These are phyloP conservation scores for Lizanozyma gosingica DNA, from an alignment of 1,139 yeast species.

Conservation along the genomic window DNA sequence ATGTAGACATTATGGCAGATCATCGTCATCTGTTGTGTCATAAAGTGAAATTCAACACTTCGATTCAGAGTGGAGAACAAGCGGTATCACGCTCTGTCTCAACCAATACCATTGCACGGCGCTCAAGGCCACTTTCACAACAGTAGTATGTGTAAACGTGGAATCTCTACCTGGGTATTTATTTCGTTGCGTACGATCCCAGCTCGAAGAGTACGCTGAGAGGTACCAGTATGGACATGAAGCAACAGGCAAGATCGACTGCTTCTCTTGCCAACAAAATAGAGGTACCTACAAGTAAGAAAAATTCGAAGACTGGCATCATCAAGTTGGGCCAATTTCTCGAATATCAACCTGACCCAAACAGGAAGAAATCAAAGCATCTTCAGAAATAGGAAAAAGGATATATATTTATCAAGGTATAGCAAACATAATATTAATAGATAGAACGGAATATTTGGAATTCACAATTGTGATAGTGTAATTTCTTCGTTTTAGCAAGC, in stretches of 20 bases:
- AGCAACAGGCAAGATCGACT: not conserved
- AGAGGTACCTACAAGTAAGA: not conserved
- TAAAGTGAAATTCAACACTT: not conserved
- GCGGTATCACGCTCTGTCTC: not conserved
- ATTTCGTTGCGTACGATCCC: not conserved
- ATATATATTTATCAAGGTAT: no score
- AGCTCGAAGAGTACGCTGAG: not conserved
- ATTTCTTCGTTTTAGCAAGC: no score
- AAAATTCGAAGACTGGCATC: not conserved
- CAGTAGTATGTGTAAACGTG: not conserved
- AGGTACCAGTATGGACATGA: not conserved
- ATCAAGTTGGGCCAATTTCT: not conserved
- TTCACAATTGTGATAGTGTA: no score
- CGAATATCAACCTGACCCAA: not conserved
- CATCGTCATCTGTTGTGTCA: no score
- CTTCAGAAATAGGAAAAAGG: no score
- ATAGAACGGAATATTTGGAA: no score
- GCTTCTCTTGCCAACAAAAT: not conserved
- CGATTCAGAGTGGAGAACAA: not conserved
- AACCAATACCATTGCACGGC: not conserved
- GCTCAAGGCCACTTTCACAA: not conserved
- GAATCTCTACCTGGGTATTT: not conserved
- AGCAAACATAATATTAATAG: no score
- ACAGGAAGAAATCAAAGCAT: no score
- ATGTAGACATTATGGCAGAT: no score